Evolutionary conservation across 129 eudicot species (phyloP).

Genomic region (Lonicera japonica): DNA sequence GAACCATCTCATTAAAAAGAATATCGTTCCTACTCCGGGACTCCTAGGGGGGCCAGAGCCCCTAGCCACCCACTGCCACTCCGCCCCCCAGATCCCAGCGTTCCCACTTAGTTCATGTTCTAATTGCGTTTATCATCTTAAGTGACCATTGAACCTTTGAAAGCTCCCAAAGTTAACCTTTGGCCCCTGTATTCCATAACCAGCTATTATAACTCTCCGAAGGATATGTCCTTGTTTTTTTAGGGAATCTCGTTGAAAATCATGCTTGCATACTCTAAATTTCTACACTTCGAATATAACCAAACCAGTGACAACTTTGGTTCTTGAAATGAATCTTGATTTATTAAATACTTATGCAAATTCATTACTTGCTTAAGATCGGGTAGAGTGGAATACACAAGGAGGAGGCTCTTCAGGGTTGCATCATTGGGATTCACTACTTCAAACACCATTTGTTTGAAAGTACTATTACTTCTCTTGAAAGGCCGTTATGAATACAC

Average conservation of each 20-base stretch:
- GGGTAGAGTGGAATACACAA: constrained; percentile 53
- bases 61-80: too few species aligned
- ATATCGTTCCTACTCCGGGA: constrained; percentile 43
- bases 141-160: too few species aligned
- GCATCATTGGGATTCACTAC: constrained; percentile 50
- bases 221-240: constrained; percentile 45
- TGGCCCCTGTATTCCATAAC: constrained; percentile 66
- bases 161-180: too few species aligned
- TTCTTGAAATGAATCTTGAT: constrained; percentile 47
- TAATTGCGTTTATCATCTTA: too few species aligned
- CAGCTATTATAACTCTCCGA: constrained; percentile 79
- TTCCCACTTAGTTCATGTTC: too few species aligned
- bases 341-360: constrained; percentile 49
- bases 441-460: constrained; percentile 52
- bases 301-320: constrained; percentile 50
- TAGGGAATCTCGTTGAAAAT: constrained; percentile 33
- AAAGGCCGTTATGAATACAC: constrained; percentile 36
- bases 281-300: constrained; percentile 63
- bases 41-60: too few species aligned
- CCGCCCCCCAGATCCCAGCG: too few species aligned
- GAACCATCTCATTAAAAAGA: constrained; percentile 55
- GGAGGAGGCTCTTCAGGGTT: constrained; percentile 60
- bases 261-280: constrained; percentile 44
- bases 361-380: constrained; percentile 52
- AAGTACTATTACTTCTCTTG: constrained; percentile 44